Percentiles rank a stretch among this genome's conserved stretches.
Conservation (phyloP, 805 yeast species). For the Myxozyma sirexii region DNA sequence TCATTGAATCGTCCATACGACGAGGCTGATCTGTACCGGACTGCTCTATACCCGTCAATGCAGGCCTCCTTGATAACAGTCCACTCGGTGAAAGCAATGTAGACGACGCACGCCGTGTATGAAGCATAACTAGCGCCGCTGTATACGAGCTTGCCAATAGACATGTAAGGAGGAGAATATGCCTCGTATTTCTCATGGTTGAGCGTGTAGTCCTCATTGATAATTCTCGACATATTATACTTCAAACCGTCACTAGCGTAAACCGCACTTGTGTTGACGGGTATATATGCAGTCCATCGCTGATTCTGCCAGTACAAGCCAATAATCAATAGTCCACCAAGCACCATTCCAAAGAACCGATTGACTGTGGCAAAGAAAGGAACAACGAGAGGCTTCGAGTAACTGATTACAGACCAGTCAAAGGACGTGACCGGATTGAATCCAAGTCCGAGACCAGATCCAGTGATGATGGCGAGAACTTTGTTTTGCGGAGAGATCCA, state of each 20-base stretch:
- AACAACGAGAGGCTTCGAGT: constrained; percentile 57
- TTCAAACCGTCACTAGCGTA: constrained; percentile 55
- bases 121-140: constrained; percentile 61
- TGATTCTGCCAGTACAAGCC: constrained; percentile 46
- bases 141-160: constrained; percentile 61
- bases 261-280: constrained; percentile 52
- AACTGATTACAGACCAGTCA: constrained; percentile 59
- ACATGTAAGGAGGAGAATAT: constrained; percentile 69
- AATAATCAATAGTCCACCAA: constrained; percentile 38
- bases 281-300: constrained; percentile 46
- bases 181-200: constrained; percentile 52
- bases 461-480: constrained; percentile 64
- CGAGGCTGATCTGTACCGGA: constrained; percentile 7
- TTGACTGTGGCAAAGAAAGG: constrained; percentile 58
- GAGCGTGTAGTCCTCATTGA: constrained; percentile 50
- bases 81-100: constrained; percentile 35
- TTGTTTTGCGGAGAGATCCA: constrained; percentile 64
- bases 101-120: constrained; percentile 59
- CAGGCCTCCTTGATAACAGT: constrained; percentile 1
- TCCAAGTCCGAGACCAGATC: constrained; percentile 63
- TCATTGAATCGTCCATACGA: constrained; percentile 12
- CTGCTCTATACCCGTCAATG: neutral
- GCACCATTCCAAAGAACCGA: constrained; percentile 42
- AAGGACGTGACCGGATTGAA: constrained; percentile 62
- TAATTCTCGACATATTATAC: constrained; percentile 53